Evolutionary conservation across 139 green algal genomes (phyloP).

Genomic region (Diplosphaera chodatii): DNA sequence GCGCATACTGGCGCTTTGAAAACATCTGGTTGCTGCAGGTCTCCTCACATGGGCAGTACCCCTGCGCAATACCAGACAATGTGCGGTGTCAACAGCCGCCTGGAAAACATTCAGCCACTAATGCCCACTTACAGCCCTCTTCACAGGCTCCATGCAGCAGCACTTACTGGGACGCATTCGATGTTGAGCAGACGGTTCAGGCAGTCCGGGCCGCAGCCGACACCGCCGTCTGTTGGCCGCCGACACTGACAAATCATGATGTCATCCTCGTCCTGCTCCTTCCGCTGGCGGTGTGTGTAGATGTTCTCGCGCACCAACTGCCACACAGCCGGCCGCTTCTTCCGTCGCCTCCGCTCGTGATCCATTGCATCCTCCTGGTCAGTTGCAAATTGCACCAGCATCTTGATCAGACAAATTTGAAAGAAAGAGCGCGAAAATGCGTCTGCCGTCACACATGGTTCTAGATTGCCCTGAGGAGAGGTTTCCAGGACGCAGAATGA

Average conservation of each 20-base stretch:
- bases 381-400: too few relatives aligned
- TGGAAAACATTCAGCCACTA: too few relatives aligned
- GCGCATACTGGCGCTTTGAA: slow-evolving; percentile 67
- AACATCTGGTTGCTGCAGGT: slow-evolving; percentile 94
- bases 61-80: slow-evolving; percentile 33
- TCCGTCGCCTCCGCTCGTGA: background rate
- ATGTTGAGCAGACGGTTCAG: slow-evolving; percentile 93
- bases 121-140: too few relatives aligned
- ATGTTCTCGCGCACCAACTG: slow-evolving; percentile 76
- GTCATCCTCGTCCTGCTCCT: slow-evolving; percentile 82
- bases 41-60: slow-evolving; percentile 83
- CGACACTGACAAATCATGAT: slow-evolving; percentile 93
- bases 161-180: slow-evolving; percentile 75
- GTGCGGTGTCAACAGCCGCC: too few relatives aligned
- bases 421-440: too few relatives aligned
- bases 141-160: too few relatives aligned
- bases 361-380: background rate
- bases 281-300: slow-evolving; percentile 68
- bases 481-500: too few relatives aligned
- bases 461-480: too few relatives aligned
- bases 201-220: slow-evolving; percentile 84
- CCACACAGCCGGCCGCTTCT: slow-evolving; percentile 60
- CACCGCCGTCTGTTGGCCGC: slow-evolving; percentile 36
- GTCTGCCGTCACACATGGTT: too few relatives aligned
- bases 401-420: too few relatives aligned